A percentile compares a stretch with the other conserved stretches of the same genome.
phyloP scores from a whole-genome alignment of 169 alveolate genomes.

The Plasmodium gaboni region DNA sequence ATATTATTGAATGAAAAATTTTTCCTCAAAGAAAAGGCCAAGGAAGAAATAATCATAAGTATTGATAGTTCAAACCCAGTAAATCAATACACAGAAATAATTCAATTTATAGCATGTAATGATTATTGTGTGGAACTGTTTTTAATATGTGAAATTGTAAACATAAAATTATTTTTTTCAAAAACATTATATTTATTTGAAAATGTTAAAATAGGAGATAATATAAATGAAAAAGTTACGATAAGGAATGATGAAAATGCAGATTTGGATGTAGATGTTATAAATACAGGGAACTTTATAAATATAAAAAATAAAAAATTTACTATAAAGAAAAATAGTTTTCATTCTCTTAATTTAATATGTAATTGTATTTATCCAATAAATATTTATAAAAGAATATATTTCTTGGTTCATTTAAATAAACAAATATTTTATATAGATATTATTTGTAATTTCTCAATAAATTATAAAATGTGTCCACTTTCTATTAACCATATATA shows the following conservation, averaged over 20 bases:
- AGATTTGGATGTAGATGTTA: slow-evolving; percentile 50
- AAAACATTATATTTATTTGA: slow-evolving; percentile 50
- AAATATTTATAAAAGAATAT: slow-evolving; percentile 50
- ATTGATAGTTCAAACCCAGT: slow-evolving; percentile 57
- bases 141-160: slow-evolving; percentile 66
- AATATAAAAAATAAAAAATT: slow-evolving; percentile 39
- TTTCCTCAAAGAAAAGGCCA: slow-evolving; percentile 21
- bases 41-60: slow-evolving; percentile 24
- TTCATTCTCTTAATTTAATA: slow-evolving; percentile 34
- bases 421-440: slow-evolving; percentile 65
- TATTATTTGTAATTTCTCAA: slow-evolving; percentile 57
- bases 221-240: slow-evolving; percentile 42
- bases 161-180: slow-evolving; percentile 18
- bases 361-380: slow-evolving; percentile 70
- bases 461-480: slow-evolving; percentile 70
- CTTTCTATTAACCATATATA: slow-evolving; percentile 66
- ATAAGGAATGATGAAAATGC: slow-evolving; percentile 69
- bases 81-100: slow-evolving; percentile 43
- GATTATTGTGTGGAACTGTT: slow-evolving; percentile 55
- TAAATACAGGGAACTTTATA: slow-evolving; percentile 42
- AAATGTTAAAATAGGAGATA: slow-evolving; percentile 56
- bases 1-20: slow-evolving; percentile 36
- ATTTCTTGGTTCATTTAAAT: slow-evolving; percentile 72
- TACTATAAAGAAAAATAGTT: slow-evolving; percentile 60
- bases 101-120: slow-evolving; percentile 65